These are phyloP conservation scores for Cutaneotrichosporon daszewskae DNA, from an alignment of 1,284 basidiomycete genomes.

Conservation along the genomic window DNA sequence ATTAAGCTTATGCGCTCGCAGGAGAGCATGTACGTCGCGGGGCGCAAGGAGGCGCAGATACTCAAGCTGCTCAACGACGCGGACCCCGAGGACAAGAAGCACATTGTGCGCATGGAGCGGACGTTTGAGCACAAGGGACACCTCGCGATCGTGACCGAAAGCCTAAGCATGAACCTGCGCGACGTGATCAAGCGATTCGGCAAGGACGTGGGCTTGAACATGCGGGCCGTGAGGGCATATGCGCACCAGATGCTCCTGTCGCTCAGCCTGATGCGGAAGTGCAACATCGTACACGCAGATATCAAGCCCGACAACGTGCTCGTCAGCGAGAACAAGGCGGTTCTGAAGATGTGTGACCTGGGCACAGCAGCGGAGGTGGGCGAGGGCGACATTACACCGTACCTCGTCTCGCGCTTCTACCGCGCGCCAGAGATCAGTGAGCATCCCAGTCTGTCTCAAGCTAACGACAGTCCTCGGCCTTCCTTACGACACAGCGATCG, in stretches of 20 bases:
- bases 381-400: conserved; percentile 90
- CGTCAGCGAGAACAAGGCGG: conserved; percentile 89
- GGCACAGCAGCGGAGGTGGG: conserved; percentile 90
- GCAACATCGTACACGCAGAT: conserved; percentile 94
- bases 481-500: conserved; percentile 88
- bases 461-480: conserved; percentile 72
- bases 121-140: conserved; percentile 97
- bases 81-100: conserved; percentile 95
- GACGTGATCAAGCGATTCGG: conserved; percentile 99
- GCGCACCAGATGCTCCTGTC: conserved; percentile 92
- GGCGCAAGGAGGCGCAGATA: conserved; percentile 85
- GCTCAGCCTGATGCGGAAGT: conserved; percentile 76
- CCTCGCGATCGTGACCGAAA: conserved; percentile 93
- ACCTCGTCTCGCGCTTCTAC: conserved; percentile 96
- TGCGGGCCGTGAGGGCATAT: conserved; percentile 94
- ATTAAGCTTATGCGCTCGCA: conserved; percentile 97
- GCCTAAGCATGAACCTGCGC: conserved; percentile 92
- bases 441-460: conserved; percentile 34
- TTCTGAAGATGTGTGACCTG: conserved; percentile 91
- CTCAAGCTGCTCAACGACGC: conserved; percentile 77
- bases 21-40: conserved; percentile 97
- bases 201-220: conserved; percentile 93
- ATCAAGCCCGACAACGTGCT: conserved; percentile 96
- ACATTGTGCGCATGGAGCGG: conserved; percentile 80
- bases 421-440: conserved; percentile 97